Base-by-base conservation (phyloP, 1,139 yeast species). In the Meyerozyma sp. region DNA sequence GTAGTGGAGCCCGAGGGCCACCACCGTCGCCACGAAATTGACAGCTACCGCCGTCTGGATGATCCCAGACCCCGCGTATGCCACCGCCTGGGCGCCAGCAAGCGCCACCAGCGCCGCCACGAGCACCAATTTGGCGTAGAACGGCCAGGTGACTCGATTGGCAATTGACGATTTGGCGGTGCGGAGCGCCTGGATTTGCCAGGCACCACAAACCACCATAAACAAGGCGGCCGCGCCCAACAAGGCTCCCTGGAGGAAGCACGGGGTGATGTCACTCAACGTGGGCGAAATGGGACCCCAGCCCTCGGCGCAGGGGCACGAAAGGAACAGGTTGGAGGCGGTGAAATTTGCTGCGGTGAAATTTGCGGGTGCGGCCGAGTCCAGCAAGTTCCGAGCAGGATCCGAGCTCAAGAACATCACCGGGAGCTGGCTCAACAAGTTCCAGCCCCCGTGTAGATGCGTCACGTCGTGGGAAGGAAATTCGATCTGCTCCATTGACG, bases 191-290 rank as follows among this genome's bases (percentile, higher is more conserved):
- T 69, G 46, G 5, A 82, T 55, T 49, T 77, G 81, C 46, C 59
- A 58, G 1, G 61, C 14, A 1, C 95, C 94, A 38, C 75, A 65
- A 0, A 79, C 36, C 3, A 90, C 56, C 65, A 85, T 68, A 34
- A 80, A 64, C 9, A 75, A 18, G 3, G 84, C 79, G 1, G 82
- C 63, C 1, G 71, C 42, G 32, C 80, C 77, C 48, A 79, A 66
- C 8, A 88, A 59, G 0, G 75, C 67, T 32, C 96, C 97, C 54
- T 85, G 88, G 36, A 84, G 70, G 56, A 91, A 83, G 57, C 98
- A 91, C 2, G 93, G 86, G 1, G 96, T 81, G 46, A 89, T 75
- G 55, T 85, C 95, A 40, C 79, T 79, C 53, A 79, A 79, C 7
- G 53, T 43, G 36, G 71, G 43, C 73, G 85, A 68, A 8, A 86